Percentiles rank a stretch among this genome's conserved stretches.
These are phyloP conservation scores for Coniochaeta prunicola DNA, from an alignment of 2,329 filamentous ascomycete genomes.

Conservation along the genomic window DNA sequence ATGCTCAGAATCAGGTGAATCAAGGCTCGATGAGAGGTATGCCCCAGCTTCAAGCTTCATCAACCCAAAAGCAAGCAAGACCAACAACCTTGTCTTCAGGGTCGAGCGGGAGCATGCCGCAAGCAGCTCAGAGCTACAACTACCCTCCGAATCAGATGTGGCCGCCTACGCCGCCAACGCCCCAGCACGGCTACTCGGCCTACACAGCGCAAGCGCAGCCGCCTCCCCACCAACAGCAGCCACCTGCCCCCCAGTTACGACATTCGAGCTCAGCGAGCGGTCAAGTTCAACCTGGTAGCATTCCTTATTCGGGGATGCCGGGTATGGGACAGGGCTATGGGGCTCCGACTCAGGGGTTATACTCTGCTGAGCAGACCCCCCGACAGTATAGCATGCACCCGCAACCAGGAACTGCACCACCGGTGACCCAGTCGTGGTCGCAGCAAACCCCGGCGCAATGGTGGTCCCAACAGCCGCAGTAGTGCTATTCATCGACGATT, in stretches of 20 bases:
- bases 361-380: constrained; percentile 54
- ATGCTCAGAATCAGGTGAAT: constrained; percentile 66
- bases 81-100: constrained; percentile 34
- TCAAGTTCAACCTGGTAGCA: constrained; percentile 46
- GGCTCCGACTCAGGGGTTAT: constrained; percentile 49
- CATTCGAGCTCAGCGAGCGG: constrained; percentile 41
- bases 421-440: constrained; percentile 39
- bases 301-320: constrained; percentile 59
- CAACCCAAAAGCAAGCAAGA: constrained; percentile 58
- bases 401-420: constrained; percentile 32
- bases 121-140: constrained; percentile 49
- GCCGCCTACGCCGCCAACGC: constrained; percentile 58
- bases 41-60: constrained; percentile 48
- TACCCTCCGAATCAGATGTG: constrained; percentile 59
- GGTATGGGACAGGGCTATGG: constrained; percentile 52
- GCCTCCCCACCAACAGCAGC: constrained; percentile 44
- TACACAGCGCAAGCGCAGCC: constrained; percentile 44
- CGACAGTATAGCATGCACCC: constrained; percentile 60
- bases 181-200: constrained; percentile 44
- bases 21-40: constrained; percentile 63
- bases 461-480: constrained; percentile 47
- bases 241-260: constrained; percentile 53
- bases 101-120: constrained; percentile 44
- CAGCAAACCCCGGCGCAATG: constrained; percentile 55
- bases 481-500: not conserved